Evolutionary conservation across 371 early-diverging fungal species (phyloP).

Genomic region (Parasitella parasitica): DNA sequence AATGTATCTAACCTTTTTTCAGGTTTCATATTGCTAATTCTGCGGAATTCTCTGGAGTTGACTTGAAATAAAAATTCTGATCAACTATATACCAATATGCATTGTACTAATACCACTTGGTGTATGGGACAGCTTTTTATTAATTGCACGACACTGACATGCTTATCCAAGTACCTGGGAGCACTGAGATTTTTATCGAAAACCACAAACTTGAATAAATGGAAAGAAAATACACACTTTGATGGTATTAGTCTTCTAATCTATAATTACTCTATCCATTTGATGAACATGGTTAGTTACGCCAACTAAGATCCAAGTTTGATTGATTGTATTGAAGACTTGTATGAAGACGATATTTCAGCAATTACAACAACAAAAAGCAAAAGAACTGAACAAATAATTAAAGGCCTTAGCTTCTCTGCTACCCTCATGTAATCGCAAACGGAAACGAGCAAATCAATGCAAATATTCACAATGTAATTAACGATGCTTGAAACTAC

Average conservation of each 20-base stretch:
- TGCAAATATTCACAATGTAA: constrained; percentile 1
- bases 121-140: too few species aligned
- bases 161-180: too few species aligned
- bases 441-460: constrained; percentile 8
- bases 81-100: too few species aligned
- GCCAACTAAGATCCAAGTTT: too few species aligned
- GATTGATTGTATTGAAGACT: constrained; percentile 12
- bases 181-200: too few species aligned
- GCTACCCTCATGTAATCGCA: background rate
- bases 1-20: constrained; percentile 4
- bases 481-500: constrained; percentile 7
- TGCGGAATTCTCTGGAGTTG: constrained; percentile 9
- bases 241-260: too few species aligned
- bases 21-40: constrained; percentile 3
- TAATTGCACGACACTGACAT: too few species aligned
- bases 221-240: too few species aligned
- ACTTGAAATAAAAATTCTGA: constrained; percentile 33
- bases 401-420: constrained; percentile 1
- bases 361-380: constrained; percentile 1
- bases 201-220: too few species aligned
- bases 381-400: constrained; percentile 5
- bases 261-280: too few species aligned
- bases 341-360: constrained; percentile 11
- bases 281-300: too few species aligned
- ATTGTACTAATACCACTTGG: too few species aligned